These are phyloP conservation scores for Colletotrichum lupini DNA, from an alignment of 2,329 filamentous ascomycete genomes.

Conservation along the genomic window DNA sequence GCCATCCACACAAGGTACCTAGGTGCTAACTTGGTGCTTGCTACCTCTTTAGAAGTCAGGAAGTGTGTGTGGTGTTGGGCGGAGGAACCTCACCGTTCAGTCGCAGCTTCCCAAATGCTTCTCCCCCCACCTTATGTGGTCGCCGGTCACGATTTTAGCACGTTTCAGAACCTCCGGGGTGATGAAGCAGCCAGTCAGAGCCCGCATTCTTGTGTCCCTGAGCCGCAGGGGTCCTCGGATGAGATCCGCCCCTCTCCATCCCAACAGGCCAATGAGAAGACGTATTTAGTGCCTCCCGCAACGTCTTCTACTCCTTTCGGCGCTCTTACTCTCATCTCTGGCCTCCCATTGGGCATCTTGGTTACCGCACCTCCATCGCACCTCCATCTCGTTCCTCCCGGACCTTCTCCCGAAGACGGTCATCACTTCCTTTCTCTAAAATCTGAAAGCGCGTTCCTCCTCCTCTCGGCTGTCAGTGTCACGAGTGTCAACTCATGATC, in stretches of 20 bases:
- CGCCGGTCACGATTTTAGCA: constrained; percentile 33
- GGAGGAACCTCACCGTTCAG: not conserved
- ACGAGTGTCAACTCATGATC: constrained; percentile 2
- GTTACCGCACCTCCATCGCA: constrained; percentile 7
- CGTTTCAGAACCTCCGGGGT: constrained; percentile 32
- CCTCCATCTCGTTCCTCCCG: constrained; percentile 6
- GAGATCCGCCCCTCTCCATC: constrained; percentile 21
- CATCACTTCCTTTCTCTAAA: constrained; percentile 24
- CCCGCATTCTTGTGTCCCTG: not conserved
- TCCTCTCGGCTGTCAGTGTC: not conserved
- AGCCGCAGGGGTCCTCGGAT: constrained; percentile 29
- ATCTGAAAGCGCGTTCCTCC: not conserved
- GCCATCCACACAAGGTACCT: not conserved
- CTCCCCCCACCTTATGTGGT: constrained; percentile 15
- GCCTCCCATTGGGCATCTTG: constrained; percentile 15
- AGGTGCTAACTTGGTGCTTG: not conserved
- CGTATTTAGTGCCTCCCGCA: not conserved
- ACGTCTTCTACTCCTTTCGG: not conserved
- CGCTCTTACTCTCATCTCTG: not conserved
- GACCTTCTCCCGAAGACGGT: constrained; percentile 17
- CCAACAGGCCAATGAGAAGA: not conserved
- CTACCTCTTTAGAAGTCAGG: not conserved
- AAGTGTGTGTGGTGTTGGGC: not conserved
- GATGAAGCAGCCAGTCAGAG: constrained; percentile 28
- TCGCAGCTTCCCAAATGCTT: not conserved